Evolutionary conservation across 2,329 filamentous ascomycete genomes (phyloP), one percentile per base, ranked within the genome.

Genomic region (Trichoderma gracile): DNA sequence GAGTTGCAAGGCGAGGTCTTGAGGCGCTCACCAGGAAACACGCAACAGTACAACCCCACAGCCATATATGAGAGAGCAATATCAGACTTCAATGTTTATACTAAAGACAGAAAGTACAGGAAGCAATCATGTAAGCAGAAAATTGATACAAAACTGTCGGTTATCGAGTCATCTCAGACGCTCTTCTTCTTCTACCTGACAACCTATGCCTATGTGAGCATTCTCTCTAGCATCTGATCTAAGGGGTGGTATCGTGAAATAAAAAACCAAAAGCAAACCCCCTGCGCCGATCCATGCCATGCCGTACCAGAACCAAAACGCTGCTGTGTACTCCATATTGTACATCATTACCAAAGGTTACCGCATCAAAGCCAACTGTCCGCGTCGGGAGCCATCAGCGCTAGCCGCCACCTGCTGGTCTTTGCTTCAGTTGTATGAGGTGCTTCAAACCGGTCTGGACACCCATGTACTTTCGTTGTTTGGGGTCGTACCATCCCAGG

Each of bases 401-500:
- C 21, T 56, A 63, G 42, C 67, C 75, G n/a, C 71, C 74, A 33
- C 69, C 69, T 2, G 73, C 74, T 15, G 76, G 75, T 17, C 69
- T 69, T 60, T 78, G 77, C 68, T 78, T 79, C n/a, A 75, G 68
- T 64, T 78, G 79, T 64, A 82, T 69, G 66, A 78, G 42, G 45
- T 81, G 77, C 69, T 79, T 78, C 19, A 84, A 68, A n/a, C 73
- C 71, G 52, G 82, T 76, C 49, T 83, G 70, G 15, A 78, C 73
- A 33, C 70, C 71, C 66, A 75, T 78, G 58, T 79, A 84, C 52
- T 74, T 76, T 66, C 79, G 78, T 46, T 79, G 80, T 71, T 84
- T 82, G 1, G 85, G 84, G 70, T 88, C 80, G 73, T 84, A 88
- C 73, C 80, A 85, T 2, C 78, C 82, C 12, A 74, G 65, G 2